Evolutionary conservation across 352 stramenopile genomes (phyloP).

Genomic region (Phytophthora cactorum): DNA sequence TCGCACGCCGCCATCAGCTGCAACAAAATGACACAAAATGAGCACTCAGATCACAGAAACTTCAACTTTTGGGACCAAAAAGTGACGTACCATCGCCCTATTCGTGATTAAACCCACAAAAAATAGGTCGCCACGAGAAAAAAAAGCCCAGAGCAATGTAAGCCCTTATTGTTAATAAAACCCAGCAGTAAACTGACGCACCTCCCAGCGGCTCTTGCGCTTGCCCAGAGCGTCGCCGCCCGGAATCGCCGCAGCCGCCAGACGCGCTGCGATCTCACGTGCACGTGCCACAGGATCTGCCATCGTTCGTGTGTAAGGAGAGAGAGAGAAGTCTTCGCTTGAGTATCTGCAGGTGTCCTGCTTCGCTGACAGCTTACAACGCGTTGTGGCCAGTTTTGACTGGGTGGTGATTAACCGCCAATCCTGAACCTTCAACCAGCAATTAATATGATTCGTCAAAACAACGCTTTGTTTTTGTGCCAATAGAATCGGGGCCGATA

Average conservation of each 20-base stretch:
- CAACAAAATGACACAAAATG: not conserved
- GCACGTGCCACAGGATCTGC: slow-evolving; percentile 80
- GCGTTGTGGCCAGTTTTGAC: slow-evolving; percentile 26
- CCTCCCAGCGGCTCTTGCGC: slow-evolving; percentile 87
- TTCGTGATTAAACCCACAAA: slow-evolving; percentile 9
- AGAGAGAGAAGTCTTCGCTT: not conserved
- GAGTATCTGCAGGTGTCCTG: not conserved
- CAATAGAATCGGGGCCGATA: not conserved
- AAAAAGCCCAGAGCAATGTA: slow-evolving; percentile 5
- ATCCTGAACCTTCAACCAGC: slow-evolving; percentile 20
- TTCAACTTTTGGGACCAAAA: slow-evolving; percentile 16
- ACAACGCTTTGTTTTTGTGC: not conserved
- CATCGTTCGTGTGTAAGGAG: slow-evolving; percentile 27
- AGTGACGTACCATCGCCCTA: slow-evolving; percentile 56
- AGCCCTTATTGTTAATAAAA: not conserved
- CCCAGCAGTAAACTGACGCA: slow-evolving; percentile 32
- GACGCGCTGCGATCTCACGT: slow-evolving; percentile 81
- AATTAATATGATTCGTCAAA: slow-evolving; percentile 10
- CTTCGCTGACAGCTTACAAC: slow-evolving; percentile 5
- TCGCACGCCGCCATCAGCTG: slow-evolving; percentile 47
- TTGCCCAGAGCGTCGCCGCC: slow-evolving; percentile 74
- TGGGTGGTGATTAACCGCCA: slow-evolving; percentile 45
- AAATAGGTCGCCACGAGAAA: not conserved
- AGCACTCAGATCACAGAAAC: slow-evolving; percentile 9
- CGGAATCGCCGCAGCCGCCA: slow-evolving; percentile 75